A percentile compares a stretch with the other conserved stretches of the same genome.
phyloP scores from a whole-genome alignment of 2,329 filamentous ascomycete genomes.

The Exophiala spinifera region DNA sequence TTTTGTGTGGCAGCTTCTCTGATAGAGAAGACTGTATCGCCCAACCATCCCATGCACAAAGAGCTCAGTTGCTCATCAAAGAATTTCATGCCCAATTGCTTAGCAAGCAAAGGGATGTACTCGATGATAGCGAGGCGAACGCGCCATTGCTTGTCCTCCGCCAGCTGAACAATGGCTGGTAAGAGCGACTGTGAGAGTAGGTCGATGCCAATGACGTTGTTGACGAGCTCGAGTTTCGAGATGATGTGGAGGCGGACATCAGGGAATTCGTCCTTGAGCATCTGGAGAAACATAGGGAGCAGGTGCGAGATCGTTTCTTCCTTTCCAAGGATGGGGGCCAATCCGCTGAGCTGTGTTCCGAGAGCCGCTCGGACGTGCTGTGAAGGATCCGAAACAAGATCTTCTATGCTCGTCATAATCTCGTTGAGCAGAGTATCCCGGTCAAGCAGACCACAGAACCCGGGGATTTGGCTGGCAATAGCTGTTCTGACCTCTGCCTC shows the following conservation, averaged over 20 bases:
- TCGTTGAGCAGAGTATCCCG: slow-evolving; percentile 85
- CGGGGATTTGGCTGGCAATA: slow-evolving; percentile 94
- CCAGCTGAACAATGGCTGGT: slow-evolving; percentile 93
- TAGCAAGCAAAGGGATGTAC: slow-evolving; percentile 94
- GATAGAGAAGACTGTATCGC: slow-evolving; percentile 98
- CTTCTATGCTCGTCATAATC: slow-evolving; percentile 94
- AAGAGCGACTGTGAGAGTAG: slow-evolving; percentile 93
- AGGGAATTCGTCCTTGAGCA: slow-evolving; percentile 99
- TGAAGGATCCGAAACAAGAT: slow-evolving; percentile 90
- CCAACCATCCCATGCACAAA: slow-evolving; percentile 97
- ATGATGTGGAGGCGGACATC: slow-evolving; percentile 98
- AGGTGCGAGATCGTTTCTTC: slow-evolving; percentile 98
- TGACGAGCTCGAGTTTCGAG: slow-evolving; percentile 97
- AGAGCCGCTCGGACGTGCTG: slow-evolving; percentile 95
- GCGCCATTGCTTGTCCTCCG: slow-evolving; percentile 94
- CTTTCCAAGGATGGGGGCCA: slow-evolving; percentile 95
- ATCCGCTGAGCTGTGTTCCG: slow-evolving; percentile 92
- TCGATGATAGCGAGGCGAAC: slow-evolving; percentile 97
- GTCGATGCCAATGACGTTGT: slow-evolving; percentile 98
- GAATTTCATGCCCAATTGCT: slow-evolving; percentile 93
- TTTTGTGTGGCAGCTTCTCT: slow-evolving; percentile 96
- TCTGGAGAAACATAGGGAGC: slow-evolving; percentile 96
- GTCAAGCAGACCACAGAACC: slow-evolving; percentile 89
- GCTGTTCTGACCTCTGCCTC: slow-evolving; percentile 97
- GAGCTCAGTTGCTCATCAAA: slow-evolving; percentile 96